Evolutionary conservation across 2,329 filamentous ascomycete genomes (phyloP).

Genomic region (Hypocreales sp.): DNA sequence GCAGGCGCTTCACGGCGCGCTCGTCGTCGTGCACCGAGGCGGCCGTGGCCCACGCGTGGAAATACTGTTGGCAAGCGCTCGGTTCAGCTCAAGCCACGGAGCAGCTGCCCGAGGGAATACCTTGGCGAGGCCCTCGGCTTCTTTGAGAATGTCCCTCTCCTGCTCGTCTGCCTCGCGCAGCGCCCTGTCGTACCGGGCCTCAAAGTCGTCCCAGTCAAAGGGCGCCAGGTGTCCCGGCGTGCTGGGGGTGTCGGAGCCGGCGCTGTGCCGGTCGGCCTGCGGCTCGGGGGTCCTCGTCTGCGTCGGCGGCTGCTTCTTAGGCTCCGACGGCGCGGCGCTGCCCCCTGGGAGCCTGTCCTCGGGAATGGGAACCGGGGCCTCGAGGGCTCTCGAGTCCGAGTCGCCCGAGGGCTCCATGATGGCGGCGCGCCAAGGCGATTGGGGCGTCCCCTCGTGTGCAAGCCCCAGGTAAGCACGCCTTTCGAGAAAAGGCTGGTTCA

Average conservation of each 20-base stretch:
- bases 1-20: slow-evolving; percentile 63
- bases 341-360: slow-evolving; percentile 4
- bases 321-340: slow-evolving; percentile 8
- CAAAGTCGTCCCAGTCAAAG: slow-evolving; percentile 69
- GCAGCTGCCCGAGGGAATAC: slow-evolving; percentile 19
- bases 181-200: slow-evolving; percentile 50
- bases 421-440: too few species aligned
- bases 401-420: too few species aligned
- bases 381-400: too few species aligned
- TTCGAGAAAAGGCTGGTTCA: too few species aligned
- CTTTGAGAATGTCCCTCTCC: slow-evolving; percentile 50
- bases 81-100: background rate
- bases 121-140: slow-evolving; percentile 53
- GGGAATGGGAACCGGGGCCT: too few species aligned
- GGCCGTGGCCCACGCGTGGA: slow-evolving; percentile 62
- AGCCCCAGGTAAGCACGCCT: too few species aligned
- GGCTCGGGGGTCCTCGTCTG: slow-evolving; percentile 22
- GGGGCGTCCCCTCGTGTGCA: too few species aligned
- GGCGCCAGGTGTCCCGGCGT: slow-evolving; percentile 35
- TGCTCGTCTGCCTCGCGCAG: slow-evolving; percentile 45
- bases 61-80: slow-evolving; percentile 39
- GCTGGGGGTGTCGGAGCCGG: slow-evolving; percentile 23
- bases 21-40: slow-evolving; percentile 59
- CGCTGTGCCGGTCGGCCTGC: slow-evolving; percentile 15
- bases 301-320: slow-evolving; percentile 7